Evolutionary conservation across 208 protist genomes (phyloP), one percentile per base, ranked within the genome.

Genomic region (Blechomonas ayalai): DNA sequence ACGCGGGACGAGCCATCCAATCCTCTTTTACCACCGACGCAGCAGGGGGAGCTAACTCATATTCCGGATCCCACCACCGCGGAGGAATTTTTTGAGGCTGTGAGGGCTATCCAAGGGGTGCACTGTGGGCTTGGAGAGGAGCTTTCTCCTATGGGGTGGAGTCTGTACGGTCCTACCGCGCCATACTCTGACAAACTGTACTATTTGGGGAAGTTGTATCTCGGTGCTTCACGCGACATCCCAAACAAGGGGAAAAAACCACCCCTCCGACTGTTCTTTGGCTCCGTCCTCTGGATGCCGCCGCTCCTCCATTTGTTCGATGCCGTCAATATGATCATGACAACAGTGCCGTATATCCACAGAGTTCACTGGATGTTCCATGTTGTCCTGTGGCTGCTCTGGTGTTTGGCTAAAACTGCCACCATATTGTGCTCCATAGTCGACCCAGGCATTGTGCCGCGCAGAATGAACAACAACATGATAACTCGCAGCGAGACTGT

Each of bases 371-470:
- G 67, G 73, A 12, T 37, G 2, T 22, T 72, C 9, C 59, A 53
- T 18, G 26, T 55, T 19, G 32, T 59, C 15, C 49, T 50, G 0
- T 42, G 41, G 13, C 13, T 75, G 13, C 44, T 72, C 9, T 37
- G 16, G 8, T 1, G 15, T 2, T 32, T 36, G 3, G 26, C 25
- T 1, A 6, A 42, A 4, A n/a, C 4, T 4, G 18, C 42, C 13
- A 40, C 68, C n/a, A 40, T 69, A 23, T 27, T 66, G 18, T 64
- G 54, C 50, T 48, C 64, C 23, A 57, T 73, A 29, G 62, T 53
- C 23, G 47, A 81, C 38, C 67, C 73, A n/a, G 73, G 73, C 42
- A 67, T 81, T 38, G 62, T 76, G n/a, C 67, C 62, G 0, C 33
- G 40, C 7, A 51, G 25, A 4, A 49, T 48, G 15, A 51, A 62